Evolutionary conservation across 78 protist genomes (phyloP).

Genomic region (Dictyostelium purpureum): DNA sequence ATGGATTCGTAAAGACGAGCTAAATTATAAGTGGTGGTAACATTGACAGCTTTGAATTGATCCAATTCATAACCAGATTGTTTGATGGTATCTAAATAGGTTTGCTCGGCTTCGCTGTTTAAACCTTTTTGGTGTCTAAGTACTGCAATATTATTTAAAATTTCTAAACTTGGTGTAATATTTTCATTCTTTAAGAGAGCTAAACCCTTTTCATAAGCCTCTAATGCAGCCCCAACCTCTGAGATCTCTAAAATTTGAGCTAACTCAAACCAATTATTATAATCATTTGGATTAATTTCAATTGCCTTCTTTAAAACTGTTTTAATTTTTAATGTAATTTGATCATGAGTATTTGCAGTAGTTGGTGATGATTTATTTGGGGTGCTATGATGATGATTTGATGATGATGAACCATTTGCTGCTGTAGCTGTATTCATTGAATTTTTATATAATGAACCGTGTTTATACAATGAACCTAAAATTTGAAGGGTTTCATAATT

Average conservation of each 20-base stretch:
- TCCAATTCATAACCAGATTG: constrained; percentile 31
- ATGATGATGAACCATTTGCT: too few species aligned
- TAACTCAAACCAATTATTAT: constrained; percentile 76
- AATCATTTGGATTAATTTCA: constrained; percentile 67
- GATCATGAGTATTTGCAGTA: neutral
- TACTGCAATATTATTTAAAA: constrained; percentile 59
- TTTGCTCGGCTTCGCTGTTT: constrained; percentile 23
- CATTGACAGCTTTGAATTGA: constrained; percentile 34
- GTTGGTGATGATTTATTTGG: neutral
- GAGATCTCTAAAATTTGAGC: constrained; percentile 56
- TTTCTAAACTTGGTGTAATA: neutral
- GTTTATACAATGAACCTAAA: constrained; percentile 58
- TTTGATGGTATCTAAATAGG: constrained; percentile 26
- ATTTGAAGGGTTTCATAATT: constrained; percentile 75
- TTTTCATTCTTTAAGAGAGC: constrained; percentile 29
- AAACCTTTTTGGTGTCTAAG: constrained; percentile 40
- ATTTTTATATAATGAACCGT: constrained; percentile 5
- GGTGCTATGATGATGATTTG: neutral
- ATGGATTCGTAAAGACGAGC: constrained; percentile 79
- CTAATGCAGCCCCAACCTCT: constrained; percentile 38
- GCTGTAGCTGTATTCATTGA: neutral
- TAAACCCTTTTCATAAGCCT: constrained; percentile 53
- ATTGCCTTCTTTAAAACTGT: constrained; percentile 9
- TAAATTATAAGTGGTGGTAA: constrained; percentile 77
- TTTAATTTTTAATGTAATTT: constrained; percentile 16